Evolutionary conservation across 1,284 basidiomycete genomes (phyloP), one percentile per base, ranked within the genome.

Genomic region (Papiliotrema laurentii): DNA sequence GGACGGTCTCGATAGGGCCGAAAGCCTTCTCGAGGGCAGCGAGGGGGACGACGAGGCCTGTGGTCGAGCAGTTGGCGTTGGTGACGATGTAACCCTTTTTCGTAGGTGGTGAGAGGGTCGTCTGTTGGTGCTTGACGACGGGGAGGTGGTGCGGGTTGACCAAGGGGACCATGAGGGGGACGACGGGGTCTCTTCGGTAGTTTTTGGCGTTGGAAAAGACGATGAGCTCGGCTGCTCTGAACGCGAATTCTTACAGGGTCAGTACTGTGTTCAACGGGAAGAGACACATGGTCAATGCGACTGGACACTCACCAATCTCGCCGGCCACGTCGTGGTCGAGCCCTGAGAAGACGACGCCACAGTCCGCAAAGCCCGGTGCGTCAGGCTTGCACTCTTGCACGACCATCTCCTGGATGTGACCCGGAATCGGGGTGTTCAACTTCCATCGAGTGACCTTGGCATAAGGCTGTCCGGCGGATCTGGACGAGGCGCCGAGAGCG

Each of bases 131-230:
- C 0, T 81, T 80, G 60, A 98, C 78, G 67, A 98, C 89, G 55
- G 82, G 77, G 45, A 97, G 78, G 73, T 99, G 96, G 6, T 78
- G 78, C 0, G 90, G 79, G 76, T 99, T 99, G 61, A 97, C 93
- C 63, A 97, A 84, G 14, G 96, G 96, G 7, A 99, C 96, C 74
- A 97, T 83, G 68, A 98, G 85, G 0, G 96, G 96, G n/a, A 96
- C 92, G 53, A 86, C 78, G 3, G 91, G 91, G 74, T 97, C 94
- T 33, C 91, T 80, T 47, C 96, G 83, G 75, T 87, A 93, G 74
- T 93, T 97, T 75, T 96, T 97, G n/a, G 96, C 86, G 64, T 99
- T 98, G 25, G 92, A 97, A 75, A 97, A 99, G 24, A 99, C 87
- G 48, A 87, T 83, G 43, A 97, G 80, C 64, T 98, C 87, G 28